Evolutionary conservation across 768 basidiomycete species (phyloP).

Genomic region (Psilocybe cubensis): DNA sequence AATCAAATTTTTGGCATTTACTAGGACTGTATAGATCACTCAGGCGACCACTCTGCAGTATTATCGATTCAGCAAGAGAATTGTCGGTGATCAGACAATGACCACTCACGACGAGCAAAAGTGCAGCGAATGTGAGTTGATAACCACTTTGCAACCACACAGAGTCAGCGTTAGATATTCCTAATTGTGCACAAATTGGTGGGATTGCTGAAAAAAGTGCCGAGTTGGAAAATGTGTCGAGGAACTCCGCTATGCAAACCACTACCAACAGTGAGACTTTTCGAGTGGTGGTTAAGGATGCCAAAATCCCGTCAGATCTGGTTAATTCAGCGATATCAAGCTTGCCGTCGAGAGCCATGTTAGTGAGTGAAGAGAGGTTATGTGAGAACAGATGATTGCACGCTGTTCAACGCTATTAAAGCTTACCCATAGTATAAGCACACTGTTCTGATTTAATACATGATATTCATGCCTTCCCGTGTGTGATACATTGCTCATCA

Average conservation of each 20-base stretch:
- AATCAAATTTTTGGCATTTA: slow-evolving; percentile 15
- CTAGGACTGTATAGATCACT: slow-evolving; percentile 46
- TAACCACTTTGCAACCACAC: slow-evolving; percentile 48
- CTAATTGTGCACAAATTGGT: slow-evolving; percentile 25
- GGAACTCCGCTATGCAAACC: slow-evolving; percentile 44
- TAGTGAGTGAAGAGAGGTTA: too few species aligned
- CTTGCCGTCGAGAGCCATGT: too few species aligned
- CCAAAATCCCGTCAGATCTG: too few species aligned
- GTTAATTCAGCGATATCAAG: too few species aligned
- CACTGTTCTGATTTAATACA: too few species aligned
- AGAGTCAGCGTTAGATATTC: slow-evolving; percentile 24
- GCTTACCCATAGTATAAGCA: too few species aligned
- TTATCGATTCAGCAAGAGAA: not conserved
- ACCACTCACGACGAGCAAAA: slow-evolving; percentile 36
- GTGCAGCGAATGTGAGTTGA: slow-evolving; percentile 45
- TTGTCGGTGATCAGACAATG: not conserved
- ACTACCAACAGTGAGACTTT: slow-evolving; percentile 30
- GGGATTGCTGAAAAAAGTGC: slow-evolving; percentile 44
- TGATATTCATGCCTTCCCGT: too few species aligned
- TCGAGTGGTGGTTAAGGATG: not conserved
- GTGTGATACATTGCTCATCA: too few species aligned
- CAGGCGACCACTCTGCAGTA: slow-evolving; percentile 37
- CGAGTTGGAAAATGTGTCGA: slow-evolving; percentile 49
- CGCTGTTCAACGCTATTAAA: too few species aligned
- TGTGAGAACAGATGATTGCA: too few species aligned